Conservation (phyloP, 2,329 filamentous ascomycete genomes). For the Myriosclerotinia scirpicola region DNA sequence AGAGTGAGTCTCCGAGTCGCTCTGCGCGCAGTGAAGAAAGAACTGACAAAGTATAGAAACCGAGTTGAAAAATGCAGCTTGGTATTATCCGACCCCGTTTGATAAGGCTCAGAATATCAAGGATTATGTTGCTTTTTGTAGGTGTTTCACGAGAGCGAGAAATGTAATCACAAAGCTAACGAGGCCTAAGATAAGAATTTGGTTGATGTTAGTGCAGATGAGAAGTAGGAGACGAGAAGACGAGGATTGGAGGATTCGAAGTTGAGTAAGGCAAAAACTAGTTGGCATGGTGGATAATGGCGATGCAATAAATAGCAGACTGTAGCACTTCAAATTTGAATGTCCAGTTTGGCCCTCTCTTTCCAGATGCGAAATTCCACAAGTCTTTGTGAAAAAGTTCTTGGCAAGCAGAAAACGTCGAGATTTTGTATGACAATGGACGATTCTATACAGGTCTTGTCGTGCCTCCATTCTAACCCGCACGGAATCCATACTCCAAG, state of each 20-base stretch:
- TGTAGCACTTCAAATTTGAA: background rate
- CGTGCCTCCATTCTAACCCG: background rate
- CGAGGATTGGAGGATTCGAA: background rate
- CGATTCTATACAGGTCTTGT: background rate
- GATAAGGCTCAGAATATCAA: slow-evolving; percentile 47
- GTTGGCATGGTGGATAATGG: background rate
- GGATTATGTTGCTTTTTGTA: slow-evolving; percentile 49
- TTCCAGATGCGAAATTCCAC: background rate
- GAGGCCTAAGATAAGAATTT: slow-evolving; percentile 15
- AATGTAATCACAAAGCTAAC: background rate
- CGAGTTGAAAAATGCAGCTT: slow-evolving; percentile 47
- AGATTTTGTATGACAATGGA: background rate
- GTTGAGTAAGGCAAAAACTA: too few species aligned
- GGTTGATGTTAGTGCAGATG: slow-evolving; percentile 20
- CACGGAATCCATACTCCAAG: background rate
- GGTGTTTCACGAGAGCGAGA: slow-evolving; percentile 31
- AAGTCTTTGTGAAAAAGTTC: background rate
- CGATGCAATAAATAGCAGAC: background rate
- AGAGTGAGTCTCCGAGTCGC: slow-evolving; percentile 35
- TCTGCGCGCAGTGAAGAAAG: background rate
- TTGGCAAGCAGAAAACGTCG: background rate
- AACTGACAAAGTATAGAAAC: slow-evolving; percentile 35
- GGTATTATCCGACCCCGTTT: slow-evolving; percentile 48
- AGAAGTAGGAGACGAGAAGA: background rate
- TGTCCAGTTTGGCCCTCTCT: background rate